Evolutionary conservation across 305 asterid genomes (phyloP).

Genomic region (Solanum hybrid): DNA sequence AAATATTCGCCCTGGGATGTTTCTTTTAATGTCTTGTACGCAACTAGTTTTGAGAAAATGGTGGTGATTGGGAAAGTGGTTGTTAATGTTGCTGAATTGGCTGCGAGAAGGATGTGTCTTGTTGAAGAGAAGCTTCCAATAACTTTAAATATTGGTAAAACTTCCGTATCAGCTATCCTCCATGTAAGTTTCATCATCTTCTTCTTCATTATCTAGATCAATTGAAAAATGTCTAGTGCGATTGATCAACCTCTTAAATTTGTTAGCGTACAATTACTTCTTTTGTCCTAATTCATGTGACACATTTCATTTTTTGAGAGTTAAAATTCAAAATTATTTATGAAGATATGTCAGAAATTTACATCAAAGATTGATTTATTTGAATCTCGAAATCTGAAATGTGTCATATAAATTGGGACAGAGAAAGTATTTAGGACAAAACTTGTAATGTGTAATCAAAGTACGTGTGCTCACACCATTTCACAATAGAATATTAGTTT

Average conservation of each 20-base stretch:
- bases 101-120: conserved; percentile 22
- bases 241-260: background rate
- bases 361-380: too few species aligned
- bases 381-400: too few species aligned
- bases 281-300: background rate
- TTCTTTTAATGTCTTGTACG: conserved; percentile 12
- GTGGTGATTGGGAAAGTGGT: conserved; percentile 44
- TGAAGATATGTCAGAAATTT: too few species aligned
- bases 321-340: too few species aligned
- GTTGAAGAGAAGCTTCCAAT: conserved; percentile 40
- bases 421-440: background rate
- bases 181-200: conserved; percentile 29
- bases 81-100: conserved; percentile 45
- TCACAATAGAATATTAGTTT: background rate
- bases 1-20: conserved; percentile 1
- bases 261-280: background rate
- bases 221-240: background rate
- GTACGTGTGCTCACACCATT: background rate
- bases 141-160: conserved; percentile 32
- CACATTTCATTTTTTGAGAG: too few species aligned
- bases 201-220: background rate
- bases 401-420: background rate
- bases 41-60: conserved; percentile 14
- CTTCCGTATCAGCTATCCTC: conserved; percentile 33
- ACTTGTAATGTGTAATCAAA: background rate